Evolutionary conservation across 805 yeast genomes (phyloP).

Genomic region (Soucietia sequanensis): DNA sequence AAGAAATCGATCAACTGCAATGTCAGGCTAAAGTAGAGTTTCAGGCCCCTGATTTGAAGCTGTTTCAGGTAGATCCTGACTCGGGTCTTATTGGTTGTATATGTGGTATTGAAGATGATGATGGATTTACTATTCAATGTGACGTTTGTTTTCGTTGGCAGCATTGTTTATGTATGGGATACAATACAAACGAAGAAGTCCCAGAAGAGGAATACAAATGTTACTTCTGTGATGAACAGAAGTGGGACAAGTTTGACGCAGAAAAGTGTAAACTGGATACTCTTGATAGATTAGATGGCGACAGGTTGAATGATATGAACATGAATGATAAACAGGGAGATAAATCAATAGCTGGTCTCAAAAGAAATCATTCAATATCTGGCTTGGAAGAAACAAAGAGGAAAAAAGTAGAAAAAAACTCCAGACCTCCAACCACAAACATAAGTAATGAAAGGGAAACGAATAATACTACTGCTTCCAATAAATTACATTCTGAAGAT

Average conservation of each 20-base stretch:
- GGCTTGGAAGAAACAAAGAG: slow-evolving; percentile 31
- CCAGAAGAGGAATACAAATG: slow-evolving; percentile 80
- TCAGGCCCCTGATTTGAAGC: slow-evolving; percentile 31
- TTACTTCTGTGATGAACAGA: slow-evolving; percentile 60
- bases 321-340: slow-evolving; percentile 16
- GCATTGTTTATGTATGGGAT: slow-evolving; percentile 88
- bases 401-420: slow-evolving; percentile 14
- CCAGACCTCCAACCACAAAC: too few species aligned
- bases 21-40: neutral
- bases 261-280: slow-evolving; percentile 30
- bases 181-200: slow-evolving; percentile 64
- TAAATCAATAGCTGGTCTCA: slow-evolving; percentile 7
- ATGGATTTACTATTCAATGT: slow-evolving; percentile 94
- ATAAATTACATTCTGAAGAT: too few species aligned
- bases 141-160: slow-evolving; percentile 93
- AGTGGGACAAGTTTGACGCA: slow-evolving; percentile 45
- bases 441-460: neutral
- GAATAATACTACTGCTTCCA: neutral
- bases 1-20: too few species aligned
- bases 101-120: slow-evolving; percentile 84
- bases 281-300: slow-evolving; percentile 27
- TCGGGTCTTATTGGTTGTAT: slow-evolving; percentile 87
- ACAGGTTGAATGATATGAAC: too few species aligned
- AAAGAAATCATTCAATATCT: slow-evolving; percentile 22
- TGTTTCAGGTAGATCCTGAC: slow-evolving; percentile 73